Base-by-base conservation (phyloP, 441 rosid species). In the Viola pubescens region DNA sequence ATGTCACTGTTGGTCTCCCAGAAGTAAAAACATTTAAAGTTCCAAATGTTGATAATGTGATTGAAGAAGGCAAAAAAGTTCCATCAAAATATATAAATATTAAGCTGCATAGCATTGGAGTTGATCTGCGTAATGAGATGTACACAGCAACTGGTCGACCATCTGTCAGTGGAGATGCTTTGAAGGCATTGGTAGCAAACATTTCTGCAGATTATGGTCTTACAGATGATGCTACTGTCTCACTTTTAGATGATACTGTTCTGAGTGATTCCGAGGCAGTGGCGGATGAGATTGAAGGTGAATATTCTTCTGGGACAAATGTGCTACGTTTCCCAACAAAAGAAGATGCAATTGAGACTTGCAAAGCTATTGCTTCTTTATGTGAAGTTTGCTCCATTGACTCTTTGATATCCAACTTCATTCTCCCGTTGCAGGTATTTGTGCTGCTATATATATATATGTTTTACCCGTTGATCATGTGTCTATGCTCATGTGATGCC, bases 301-400 rank as follows among this genome's bases (percentile, higher is more conserved):
- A 66, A 60, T 80, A 86, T 75, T 79, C 75, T 64, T 78, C 69
- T 70, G 90, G 85, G 70, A 59, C 84, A 45, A 87, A 88, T 54
- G 72, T 58, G 66, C 49, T 48, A 4, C 85, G 81, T 14, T 92
- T 85, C 76, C 64, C 54, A 37, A 79, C 73, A 45, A 74, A 56
- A 54, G 84, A 84, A 48, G 81, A 73, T 54, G 90, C 90, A 52
- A 83, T 73, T 69, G 94, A 86, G 56, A 97, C 98, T 61, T 89
- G 94, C 71, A 89, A 83, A 79, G 96, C 97, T 54, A 89, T 92
- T 73, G 84, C 88, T 66, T 82, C 97, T 60, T 71, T 92, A 60
- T 89, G 90, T 79, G 96, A 86, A 86, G 79, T 83, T 69, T 86
- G 92, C 76, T 83, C 95, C 45, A 86, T 92, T 61, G 92, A 89